A percentile compares a stretch with the other conserved stretches of the same genome.
Evolutionary conservation across 768 basidiomycete genomes (phyloP).

Genomic region (Fistulinella prunicolor): DNA sequence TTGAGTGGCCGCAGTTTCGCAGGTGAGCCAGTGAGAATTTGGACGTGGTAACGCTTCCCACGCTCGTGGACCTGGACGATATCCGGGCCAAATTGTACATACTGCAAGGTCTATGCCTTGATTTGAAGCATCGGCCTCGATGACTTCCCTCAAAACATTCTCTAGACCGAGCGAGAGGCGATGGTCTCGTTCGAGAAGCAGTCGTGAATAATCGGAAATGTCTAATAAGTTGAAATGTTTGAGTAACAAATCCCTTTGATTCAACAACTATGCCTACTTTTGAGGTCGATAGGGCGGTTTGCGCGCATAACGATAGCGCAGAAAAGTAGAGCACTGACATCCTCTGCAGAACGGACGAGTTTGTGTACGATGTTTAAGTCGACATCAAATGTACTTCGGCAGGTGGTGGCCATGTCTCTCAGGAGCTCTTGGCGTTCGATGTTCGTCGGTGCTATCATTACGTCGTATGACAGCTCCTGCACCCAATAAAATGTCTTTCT

Average conservation of each 20-base stretch:
- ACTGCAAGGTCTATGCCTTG: constrained; percentile 15
- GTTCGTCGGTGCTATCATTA: neutral
- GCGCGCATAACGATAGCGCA: neutral
- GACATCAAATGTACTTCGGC: neutral
- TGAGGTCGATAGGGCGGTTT: neutral
- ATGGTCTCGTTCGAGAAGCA: constrained; percentile 22
- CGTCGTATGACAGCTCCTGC: neutral
- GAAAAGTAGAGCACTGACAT: neutral
- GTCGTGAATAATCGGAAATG: neutral
- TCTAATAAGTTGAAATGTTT: neutral
- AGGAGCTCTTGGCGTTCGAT: neutral
- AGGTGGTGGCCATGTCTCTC: neutral
- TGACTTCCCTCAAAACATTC: neutral
- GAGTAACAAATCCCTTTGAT: too few relatives aligned
- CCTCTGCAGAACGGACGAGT: neutral
- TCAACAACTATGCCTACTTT: neutral
- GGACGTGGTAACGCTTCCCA: constrained; percentile 5
- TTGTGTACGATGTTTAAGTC: neutral
- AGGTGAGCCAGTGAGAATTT: constrained; percentile 28
- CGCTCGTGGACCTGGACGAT: constrained; percentile 21
- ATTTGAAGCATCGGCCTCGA: neutral
- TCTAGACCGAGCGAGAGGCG: constrained; percentile 19
- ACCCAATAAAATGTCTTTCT: neutral
- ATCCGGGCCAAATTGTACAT: constrained; percentile 1
- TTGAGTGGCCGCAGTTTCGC: constrained; percentile 12